Conservation (phyloP, 805 yeast genomes). For the Clavispora phyllophila region DNA sequence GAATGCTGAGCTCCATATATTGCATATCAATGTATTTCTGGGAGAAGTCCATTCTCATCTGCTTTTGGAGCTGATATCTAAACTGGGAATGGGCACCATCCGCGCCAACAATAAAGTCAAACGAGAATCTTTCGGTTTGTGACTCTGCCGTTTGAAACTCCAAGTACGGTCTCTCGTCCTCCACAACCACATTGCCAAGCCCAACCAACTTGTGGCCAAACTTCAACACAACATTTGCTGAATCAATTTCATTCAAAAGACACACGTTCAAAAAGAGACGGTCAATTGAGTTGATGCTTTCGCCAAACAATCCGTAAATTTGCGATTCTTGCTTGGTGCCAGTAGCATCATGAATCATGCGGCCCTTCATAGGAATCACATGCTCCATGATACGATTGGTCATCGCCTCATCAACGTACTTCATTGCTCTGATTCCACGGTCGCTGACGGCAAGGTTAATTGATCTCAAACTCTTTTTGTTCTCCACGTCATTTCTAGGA, state of each 20-base stretch:
- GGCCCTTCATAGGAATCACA: conserved; percentile 80
- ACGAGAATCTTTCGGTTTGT: conserved; percentile 19
- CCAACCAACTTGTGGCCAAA: conserved; percentile 56
- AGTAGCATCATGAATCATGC: conserved; percentile 75
- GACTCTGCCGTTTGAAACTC: conserved; percentile 18
- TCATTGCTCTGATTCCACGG: conserved; percentile 72
- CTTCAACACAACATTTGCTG: conserved; percentile 38
- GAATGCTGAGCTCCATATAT: conserved; percentile 75
- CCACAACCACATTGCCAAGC: conserved; percentile 23
- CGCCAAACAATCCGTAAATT: conserved; percentile 75
- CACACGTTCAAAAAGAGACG: conserved; percentile 62
- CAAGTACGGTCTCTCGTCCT: conserved; percentile 17
- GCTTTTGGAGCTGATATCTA: conserved; percentile 62
- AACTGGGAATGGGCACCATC: conserved; percentile 82
- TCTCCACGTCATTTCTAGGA: conserved; percentile 40
- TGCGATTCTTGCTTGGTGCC: conserved; percentile 63
- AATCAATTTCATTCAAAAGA: conserved; percentile 57
- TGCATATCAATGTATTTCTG: conserved; percentile 83
- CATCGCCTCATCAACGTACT: conserved; percentile 55
- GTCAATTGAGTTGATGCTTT: conserved; percentile 80
- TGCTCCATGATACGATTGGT: conserved; percentile 50
- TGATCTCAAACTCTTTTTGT: conserved; percentile 48
- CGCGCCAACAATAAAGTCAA: conserved; percentile 71
- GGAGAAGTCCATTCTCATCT: conserved; percentile 59
- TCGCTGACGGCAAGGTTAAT: conserved; percentile 86